These are phyloP conservation scores for Hygrophorus pudorinus DNA, from an alignment of 768 basidiomycete genomes.

Conservation along the genomic window DNA sequence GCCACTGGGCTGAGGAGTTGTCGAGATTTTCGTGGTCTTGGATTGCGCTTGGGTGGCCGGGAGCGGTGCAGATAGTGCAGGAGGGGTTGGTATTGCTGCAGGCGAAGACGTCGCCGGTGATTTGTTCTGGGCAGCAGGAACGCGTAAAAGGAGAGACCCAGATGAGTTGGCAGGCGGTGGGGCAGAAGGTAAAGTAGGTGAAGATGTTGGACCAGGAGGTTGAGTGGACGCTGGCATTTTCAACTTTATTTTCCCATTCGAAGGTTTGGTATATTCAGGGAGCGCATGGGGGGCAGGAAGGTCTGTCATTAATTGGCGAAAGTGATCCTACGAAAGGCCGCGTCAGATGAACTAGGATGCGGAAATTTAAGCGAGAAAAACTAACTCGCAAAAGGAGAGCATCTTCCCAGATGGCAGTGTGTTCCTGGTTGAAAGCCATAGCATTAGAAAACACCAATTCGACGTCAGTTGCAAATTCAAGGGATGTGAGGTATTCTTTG, in stretches of 20 bases:
- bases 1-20: conserved; percentile 23
- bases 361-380: conserved; percentile 7
- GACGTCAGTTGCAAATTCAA: conserved; percentile 77
- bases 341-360: conserved; percentile 3
- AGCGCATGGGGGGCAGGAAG: conserved; percentile 60
- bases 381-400: conserved; percentile 56
- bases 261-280: conserved; percentile 47
- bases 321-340: conserved; percentile 44
- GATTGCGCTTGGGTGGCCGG: conserved; percentile 16
- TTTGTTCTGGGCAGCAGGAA: conserved; percentile 21
- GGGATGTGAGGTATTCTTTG: conserved; percentile 59
- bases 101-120: conserved; percentile 9
- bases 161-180: conserved; percentile 12
- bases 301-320: conserved; percentile 69
- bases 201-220: conserved; percentile 16
- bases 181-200: conserved; percentile 12
- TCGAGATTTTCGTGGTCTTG: conserved; percentile 4
- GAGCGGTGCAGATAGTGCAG: conserved; percentile 18
- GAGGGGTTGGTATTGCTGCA: conserved; percentile 12
- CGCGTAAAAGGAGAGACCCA: conserved; percentile 22
- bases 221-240: conserved; percentile 44
- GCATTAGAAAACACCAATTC: conserved; percentile 90
- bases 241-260: conserved; percentile 60
- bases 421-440: conserved; percentile 78
- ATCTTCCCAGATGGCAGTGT: conserved; percentile 76